Evolutionary conservation across 306 rosid genomes (phyloP).

Genomic region (Castanospermum australe): DNA sequence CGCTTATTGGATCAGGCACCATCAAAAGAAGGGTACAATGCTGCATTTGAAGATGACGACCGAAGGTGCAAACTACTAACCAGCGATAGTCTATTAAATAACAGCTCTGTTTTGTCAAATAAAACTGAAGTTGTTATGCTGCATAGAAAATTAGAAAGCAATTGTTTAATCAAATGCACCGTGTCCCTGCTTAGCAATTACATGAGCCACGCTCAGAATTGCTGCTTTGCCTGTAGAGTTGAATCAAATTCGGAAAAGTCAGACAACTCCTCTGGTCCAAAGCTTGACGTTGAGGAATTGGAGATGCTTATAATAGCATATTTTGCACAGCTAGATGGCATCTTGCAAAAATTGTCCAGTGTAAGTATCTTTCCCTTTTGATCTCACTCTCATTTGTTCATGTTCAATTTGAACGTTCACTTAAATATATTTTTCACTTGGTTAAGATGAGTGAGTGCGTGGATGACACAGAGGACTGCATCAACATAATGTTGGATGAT

Average conservation of each 20-base stretch:
- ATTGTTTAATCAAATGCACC: background rate
- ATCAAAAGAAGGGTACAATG: slow-evolving; percentile 6
- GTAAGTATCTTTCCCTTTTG: slow-evolving; percentile 41
- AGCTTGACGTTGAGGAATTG: slow-evolving; percentile 68
- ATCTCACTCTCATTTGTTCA: background rate
- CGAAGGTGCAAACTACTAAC: slow-evolving; percentile 16
- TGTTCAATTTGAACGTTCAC: background rate
- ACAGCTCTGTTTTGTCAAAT: background rate
- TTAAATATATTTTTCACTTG: background rate
- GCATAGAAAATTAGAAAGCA: background rate
- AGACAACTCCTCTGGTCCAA: slow-evolving; percentile 27
- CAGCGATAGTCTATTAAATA: background rate
- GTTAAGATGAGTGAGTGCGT: slow-evolving; percentile 79
- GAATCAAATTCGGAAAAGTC: slow-evolving; percentile 30
- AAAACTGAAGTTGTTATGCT: background rate
- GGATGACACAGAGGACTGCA: slow-evolving; percentile 81
- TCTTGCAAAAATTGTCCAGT: slow-evolving; percentile 62
- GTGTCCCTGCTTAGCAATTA: background rate
- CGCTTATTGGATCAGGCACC: slow-evolving; percentile 35
- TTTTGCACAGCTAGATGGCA: slow-evolving; percentile 80
- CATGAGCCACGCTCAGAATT: background rate
- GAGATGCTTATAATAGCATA: slow-evolving; percentile 91
- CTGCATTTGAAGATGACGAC: slow-evolving; percentile 35
- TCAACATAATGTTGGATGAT: slow-evolving; percentile 91
- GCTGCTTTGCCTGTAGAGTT: slow-evolving; percentile 15